Evolutionary conservation across 1,139 yeast species (phyloP).

Genomic region (Diutina pseudorugosa): DNA sequence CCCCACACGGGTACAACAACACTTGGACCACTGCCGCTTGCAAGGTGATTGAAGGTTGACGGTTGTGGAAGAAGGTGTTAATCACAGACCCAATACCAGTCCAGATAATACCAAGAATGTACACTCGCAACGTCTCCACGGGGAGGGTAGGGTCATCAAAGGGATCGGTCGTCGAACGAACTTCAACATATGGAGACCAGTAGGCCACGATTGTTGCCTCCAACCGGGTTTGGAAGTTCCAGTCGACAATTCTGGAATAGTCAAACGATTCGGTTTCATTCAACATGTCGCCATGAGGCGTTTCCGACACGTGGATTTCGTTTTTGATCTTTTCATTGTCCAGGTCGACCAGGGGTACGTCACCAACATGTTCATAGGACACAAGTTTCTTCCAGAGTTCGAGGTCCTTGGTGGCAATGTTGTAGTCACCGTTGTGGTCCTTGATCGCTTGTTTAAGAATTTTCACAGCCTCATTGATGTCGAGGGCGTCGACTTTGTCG

Average conservation of each 20-base stretch:
- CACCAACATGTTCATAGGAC: background rate
- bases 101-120: constrained; percentile 9
- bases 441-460: background rate
- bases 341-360: background rate
- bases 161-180: constrained; percentile 9
- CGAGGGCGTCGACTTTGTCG: background rate
- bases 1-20: constrained; percentile 47
- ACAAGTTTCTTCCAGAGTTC: background rate
- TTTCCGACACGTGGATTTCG: background rate
- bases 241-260: constrained; percentile 5
- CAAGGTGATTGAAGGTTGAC: constrained; percentile 8
- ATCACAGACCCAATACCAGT: constrained; percentile 8
- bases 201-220: constrained; percentile 9
- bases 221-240: constrained; percentile 8
- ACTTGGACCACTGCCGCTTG: constrained; percentile 32
- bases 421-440: constrained; percentile 1
- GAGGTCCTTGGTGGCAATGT: background rate
- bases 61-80: constrained; percentile 8
- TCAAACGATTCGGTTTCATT: background rate
- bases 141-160: constrained; percentile 8
- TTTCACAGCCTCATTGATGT: background rate
- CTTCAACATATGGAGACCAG: constrained; percentile 9
- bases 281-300: background rate
- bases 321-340: background rate
- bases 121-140: constrained; percentile 8